Base-by-base conservation (phyloP, 164 flowering plant species). In the Magnolia officinalis region DNA sequence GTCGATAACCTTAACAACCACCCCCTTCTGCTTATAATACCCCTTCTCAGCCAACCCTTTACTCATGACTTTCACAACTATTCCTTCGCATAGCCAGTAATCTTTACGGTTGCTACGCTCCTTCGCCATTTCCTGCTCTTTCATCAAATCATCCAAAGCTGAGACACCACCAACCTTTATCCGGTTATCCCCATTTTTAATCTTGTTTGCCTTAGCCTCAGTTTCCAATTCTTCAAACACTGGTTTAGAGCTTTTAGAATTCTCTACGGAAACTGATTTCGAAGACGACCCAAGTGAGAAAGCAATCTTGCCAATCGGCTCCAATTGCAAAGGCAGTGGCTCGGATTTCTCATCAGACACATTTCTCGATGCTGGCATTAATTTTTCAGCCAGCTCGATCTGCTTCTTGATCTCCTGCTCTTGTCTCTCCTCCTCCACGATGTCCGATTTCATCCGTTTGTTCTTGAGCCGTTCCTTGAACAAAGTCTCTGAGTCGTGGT, bases 41-140 rank as follows among this genome's bases (percentile, higher is more conserved):
- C 96, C 97, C 74, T 90, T 92, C 16, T 86, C 88, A 0, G 86
- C 91, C 85, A 94, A 82, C 0, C 83, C 88, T 74, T 87, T 90
- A 76, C 95, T 92, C 96, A 90, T 91, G n/a, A 94, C 91, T 85
- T 94, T 92, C 18, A 94, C 97, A 72, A 94, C 76, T 63, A 94
- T 89, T 23, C 98, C 98, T 64, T 88, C 91, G 77, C 81, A 89
- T 70, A 94, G 70, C 97, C 98, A 94, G 71, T 94, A 92, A 77
- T 94, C 97, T 80, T 91, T 91, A 70, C 96, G 85, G 75, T 92
- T 91, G 26, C 65, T 85, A 78, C 83, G 78, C 80, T 94, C 97
- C 85, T 92, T 92, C 1, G 81, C 89, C 84, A 80, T 90, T 86
- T 92, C 97, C 74, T 94, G 83, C 83, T 94, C 97, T 78, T 78